Evolutionary conservation across 139 green algal genomes (phyloP).

Genomic region (Chlamydomonas sp.): DNA sequence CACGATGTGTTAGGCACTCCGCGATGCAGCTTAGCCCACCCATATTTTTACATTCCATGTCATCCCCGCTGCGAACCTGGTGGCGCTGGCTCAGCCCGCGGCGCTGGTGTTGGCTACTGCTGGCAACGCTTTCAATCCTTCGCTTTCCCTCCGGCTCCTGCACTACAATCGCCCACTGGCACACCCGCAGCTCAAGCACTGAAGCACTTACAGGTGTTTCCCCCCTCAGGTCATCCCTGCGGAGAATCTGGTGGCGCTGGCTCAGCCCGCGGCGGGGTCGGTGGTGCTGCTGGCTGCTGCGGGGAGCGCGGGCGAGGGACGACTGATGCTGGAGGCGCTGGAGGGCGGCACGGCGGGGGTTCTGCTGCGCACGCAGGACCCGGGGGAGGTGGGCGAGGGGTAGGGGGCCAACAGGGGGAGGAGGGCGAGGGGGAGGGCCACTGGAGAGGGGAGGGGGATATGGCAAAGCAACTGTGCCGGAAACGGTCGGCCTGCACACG

Average conservation of each 20-base stretch:
- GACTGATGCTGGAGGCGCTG: constrained; percentile 82
- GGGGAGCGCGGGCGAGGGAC: constrained; percentile 55
- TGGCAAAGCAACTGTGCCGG: no score
- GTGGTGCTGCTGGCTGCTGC: constrained; percentile 68
- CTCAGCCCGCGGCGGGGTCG: constrained; percentile 33
- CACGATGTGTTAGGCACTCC: no score
- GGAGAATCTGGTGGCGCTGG: constrained; percentile 92
- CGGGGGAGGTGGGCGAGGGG: constrained; percentile 58
- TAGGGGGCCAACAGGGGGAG: no score
- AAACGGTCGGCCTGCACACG: no score
- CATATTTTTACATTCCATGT: no score
- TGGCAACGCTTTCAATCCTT: no score
- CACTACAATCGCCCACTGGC: no score
- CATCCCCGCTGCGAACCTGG: no score
- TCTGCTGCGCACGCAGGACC: constrained; percentile 79
- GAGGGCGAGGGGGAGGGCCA: neutral
- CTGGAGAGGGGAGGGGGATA: neutral
- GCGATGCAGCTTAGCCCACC: no score
- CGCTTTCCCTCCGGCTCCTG: no score
- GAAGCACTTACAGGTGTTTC: neutral
- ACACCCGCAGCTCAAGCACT: neutral
- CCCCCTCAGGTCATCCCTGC: constrained; percentile 30
- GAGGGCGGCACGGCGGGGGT: constrained; percentile 85
- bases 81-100: no score
- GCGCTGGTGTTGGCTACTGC: no score